Evolutionary conservation across 164 flowering plant genomes (phyloP).

Genomic region (Sextonia rubra): DNA sequence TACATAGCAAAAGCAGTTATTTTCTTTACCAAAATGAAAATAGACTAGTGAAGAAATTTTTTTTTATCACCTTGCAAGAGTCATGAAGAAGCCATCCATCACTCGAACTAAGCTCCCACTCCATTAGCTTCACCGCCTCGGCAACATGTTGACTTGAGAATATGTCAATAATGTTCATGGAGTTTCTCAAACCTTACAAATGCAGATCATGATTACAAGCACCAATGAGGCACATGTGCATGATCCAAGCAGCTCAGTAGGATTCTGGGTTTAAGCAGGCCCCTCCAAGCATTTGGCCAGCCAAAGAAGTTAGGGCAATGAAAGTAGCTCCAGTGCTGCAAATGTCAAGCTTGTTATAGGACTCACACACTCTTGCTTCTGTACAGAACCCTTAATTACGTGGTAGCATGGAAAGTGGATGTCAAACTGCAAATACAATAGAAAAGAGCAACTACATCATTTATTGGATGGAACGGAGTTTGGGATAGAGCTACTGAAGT

Average conservation of each 20-base stretch:
- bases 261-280: not conserved
- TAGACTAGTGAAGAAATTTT: not conserved
- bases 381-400: not conserved
- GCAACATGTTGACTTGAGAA: constrained; percentile 42
- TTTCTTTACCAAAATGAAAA: no score
- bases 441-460: not conserved
- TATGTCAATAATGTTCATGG: not conserved
- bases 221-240: not conserved
- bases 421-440: not conserved
- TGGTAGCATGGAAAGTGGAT: not conserved
- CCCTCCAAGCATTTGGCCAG: not conserved
- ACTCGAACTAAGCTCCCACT: constrained; percentile 52
- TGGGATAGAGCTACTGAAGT: not conserved
- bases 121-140: constrained; percentile 71
- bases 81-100: constrained; percentile 62
- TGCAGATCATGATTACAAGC: not conserved
- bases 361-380: not conserved
- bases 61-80: constrained; percentile 50
- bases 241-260: not conserved
- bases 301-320: not conserved
- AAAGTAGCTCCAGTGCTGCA: not conserved
- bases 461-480: not conserved
- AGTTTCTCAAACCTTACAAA: not conserved
- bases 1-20: no score
- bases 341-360: not conserved